Evolutionary conservation across 495 filamentous ascomycete genomes (phyloP).

Genomic region (Penicillium argentinense): DNA sequence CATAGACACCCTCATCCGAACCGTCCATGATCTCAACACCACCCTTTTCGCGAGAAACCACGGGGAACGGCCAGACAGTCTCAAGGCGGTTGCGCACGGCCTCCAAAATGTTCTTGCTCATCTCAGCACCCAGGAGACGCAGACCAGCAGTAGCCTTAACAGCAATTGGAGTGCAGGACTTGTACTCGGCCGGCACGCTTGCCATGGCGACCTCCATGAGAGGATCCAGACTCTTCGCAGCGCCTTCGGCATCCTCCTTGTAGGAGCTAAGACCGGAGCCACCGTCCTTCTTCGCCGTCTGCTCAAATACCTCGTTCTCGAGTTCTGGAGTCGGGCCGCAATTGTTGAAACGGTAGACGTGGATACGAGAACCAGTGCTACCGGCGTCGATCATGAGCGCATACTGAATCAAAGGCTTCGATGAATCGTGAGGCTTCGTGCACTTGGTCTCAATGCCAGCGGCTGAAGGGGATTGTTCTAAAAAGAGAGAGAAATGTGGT

Average conservation of each 20-base stretch:
- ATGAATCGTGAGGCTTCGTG: conserved; percentile 73
- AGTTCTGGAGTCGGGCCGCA: conserved; percentile 94
- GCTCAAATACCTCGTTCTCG: conserved; percentile 86
- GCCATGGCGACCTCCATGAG: conserved; percentile 83
- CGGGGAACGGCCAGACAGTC: conserved; percentile 87
- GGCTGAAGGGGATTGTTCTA: conserved; percentile 30
- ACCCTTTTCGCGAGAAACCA: conserved; percentile 77
- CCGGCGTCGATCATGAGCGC: conserved; percentile 98
- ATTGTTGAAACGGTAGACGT: conserved; percentile 99
- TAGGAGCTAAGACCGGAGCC: conserved; percentile 87
- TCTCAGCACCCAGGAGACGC: conserved; percentile 77
- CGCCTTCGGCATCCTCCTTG: conserved; percentile 77
- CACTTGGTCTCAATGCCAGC: conserved; percentile 55
- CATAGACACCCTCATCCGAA: conserved; percentile 94
- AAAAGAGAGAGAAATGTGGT: conserved; percentile 5
- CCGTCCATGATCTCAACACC: conserved; percentile 97
- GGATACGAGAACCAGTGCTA: conserved; percentile 95
- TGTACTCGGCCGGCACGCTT: conserved; percentile 81
- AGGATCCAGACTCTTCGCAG: conserved; percentile 84
- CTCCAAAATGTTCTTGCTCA: conserved; percentile 78
- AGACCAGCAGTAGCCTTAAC: conserved; percentile 97
- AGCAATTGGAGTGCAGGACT: conserved; percentile 83
- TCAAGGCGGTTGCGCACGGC: conserved; percentile 85
- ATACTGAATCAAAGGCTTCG: conserved; percentile 94
- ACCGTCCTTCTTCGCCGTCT: conserved; percentile 74